These are phyloP conservation scores for Verbena officinalis DNA, from an alignment of 257 asterid species.

Conservation along the genomic window DNA sequence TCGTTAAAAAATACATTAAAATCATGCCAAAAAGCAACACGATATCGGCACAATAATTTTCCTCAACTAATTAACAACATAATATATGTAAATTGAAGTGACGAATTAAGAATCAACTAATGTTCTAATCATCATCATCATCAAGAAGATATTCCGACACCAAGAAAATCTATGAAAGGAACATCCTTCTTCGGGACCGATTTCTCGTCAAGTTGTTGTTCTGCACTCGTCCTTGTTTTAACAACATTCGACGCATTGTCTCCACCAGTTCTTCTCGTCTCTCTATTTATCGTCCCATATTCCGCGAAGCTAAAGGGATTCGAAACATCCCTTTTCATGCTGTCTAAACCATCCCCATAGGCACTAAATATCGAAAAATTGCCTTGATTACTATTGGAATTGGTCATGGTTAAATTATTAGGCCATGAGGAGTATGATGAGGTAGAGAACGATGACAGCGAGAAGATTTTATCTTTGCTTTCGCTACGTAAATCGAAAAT, in stretches of 20 bases:
- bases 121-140: slow-evolving; percentile 3
- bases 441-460: slow-evolving; percentile 49
- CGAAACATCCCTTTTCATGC: slow-evolving; percentile 19
- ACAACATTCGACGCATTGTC: slow-evolving; percentile 27
- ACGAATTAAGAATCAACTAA: background rate
- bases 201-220: slow-evolving; percentile 41
- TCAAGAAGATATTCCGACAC: slow-evolving; percentile 80
- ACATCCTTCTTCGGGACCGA: slow-evolving; percentile 49
- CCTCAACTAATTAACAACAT: background rate
- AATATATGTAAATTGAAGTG: slow-evolving; percentile 3
- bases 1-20: background rate
- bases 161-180: slow-evolving; percentile 95
- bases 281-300: slow-evolving; percentile 20
- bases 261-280: background rate
- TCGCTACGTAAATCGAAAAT: slow-evolving; percentile 43
- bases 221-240: slow-evolving; percentile 30
- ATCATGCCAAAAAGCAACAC: slow-evolving; percentile 24
- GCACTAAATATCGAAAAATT: slow-evolving; percentile 43
- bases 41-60: background rate
- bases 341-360: slow-evolving; percentile 26
- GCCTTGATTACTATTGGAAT: slow-evolving; percentile 22
- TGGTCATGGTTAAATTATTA: slow-evolving; percentile 16
- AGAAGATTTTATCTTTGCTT: slow-evolving; percentile 44
- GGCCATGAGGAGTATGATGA: slow-evolving; percentile 49
- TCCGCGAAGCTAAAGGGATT: slow-evolving; percentile 36